Conservation (phyloP, 192 early-diverging fungal species). For the Gigaspora rosea region DNA sequence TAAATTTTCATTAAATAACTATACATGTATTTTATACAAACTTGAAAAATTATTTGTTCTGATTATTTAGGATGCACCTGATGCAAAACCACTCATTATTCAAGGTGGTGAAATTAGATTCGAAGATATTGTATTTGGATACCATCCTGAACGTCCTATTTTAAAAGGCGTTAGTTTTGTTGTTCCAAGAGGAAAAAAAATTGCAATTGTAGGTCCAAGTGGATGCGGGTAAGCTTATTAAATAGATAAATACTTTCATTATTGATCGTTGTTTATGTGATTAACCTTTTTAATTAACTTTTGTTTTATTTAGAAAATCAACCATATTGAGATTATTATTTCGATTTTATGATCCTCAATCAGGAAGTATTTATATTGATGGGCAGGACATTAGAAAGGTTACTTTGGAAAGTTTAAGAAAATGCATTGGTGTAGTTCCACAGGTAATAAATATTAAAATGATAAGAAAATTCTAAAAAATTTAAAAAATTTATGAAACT, state of each 20-base stretch:
- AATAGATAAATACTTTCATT: background rate
- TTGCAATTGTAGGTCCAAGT: constrained; percentile 91
- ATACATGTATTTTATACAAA: background rate
- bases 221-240: constrained; percentile 77
- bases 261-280: constrained; percentile 38
- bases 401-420: constrained; percentile 78
- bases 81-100: constrained; percentile 50
- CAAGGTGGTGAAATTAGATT: constrained; percentile 83
- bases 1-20: background rate
- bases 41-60: background rate
- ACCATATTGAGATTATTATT: constrained; percentile 77
- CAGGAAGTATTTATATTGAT: constrained; percentile 82
- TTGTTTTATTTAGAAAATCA: constrained; percentile 73
- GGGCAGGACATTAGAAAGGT: constrained; percentile 80
- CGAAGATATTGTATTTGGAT: constrained; percentile 89
- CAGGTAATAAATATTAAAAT: constrained; percentile 44
- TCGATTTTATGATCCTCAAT: constrained; percentile 89
- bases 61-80: constrained; percentile 50
- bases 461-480: too few relatives aligned
- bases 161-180: constrained; percentile 70
- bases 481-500: too few relatives aligned
- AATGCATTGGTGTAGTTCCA: constrained; percentile 83
- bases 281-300: constrained; percentile 35
- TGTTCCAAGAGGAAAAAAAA: constrained; percentile 81
- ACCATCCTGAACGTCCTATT: constrained; percentile 62